Evolutionary conservation across 2,329 filamentous ascomycete genomes (phyloP), one percentile per base, ranked within the genome.

Genomic region (Arthrobotrys entomopaga): DNA sequence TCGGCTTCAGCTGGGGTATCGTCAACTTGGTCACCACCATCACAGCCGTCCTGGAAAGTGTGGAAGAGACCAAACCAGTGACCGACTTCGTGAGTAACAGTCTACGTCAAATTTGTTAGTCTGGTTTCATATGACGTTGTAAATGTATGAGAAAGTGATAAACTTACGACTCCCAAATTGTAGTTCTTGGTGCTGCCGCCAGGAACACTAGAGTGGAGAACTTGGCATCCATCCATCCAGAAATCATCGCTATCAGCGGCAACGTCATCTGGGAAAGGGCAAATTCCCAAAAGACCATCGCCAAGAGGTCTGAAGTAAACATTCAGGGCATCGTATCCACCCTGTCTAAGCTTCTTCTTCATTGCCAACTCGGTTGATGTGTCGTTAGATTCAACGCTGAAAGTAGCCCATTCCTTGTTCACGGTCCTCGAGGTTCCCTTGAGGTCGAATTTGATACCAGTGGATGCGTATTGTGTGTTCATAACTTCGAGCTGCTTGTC

Each of bases 51-150:
- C 72, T 84, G 78, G 79, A 85, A 85, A 52, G 83, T 84, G 79
- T 85, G 84, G 77, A 80, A 81, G 22, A 85, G 81, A 58, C 84
- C 83, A 60, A 85, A 79, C 84, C 84, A 85, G 80, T 85, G 84
- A 15, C 84, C 84, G 49, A 83, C 79, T 79, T 85, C 84, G 80
- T 85, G 83, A 40, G 81, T 81, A 15, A 77, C 79, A 48, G 81
- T 82, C 70, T 80, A 77, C 26, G 38, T 8, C 7, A 13, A 24
- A 16, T 13, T 20, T 26, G 16, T 73, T 73, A 73, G 69, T 24
- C 22, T 50, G 26, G 3, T 34, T 15, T n/a, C 15, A 15, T 29
- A 40, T 43, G n/a, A n/a, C n/a, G 11, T 20, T 54, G 46, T 34
- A 26, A 49, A 38, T 46, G 20, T 24, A 46, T n/a, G 10, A 19